Evolutionary conservation across 768 basidiomycete genomes (phyloP).

Genomic region (Panaeolus papilionaceus): DNA sequence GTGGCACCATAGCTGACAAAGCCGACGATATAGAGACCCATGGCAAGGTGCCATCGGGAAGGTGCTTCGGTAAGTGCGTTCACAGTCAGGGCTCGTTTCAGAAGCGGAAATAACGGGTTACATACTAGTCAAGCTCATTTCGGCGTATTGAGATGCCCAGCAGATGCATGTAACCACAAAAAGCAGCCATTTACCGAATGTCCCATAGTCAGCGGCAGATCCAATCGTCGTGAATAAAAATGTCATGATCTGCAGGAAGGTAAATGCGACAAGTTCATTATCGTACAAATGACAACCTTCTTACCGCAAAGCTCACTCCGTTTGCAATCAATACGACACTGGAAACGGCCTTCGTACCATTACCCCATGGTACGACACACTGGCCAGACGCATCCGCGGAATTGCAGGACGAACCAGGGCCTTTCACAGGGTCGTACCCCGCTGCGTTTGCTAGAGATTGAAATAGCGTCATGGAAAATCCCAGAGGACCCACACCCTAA

Average conservation of each 20-base stretch:
- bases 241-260: slow-evolving; percentile 67
- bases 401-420: slow-evolving; percentile 73
- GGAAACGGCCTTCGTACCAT: slow-evolving; percentile 74
- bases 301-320: slow-evolving; percentile 75
- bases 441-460: slow-evolving; percentile 74
- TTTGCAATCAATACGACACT: slow-evolving; percentile 82
- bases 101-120: slow-evolving; percentile 10
- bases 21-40: slow-evolving; percentile 81
- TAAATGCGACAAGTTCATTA: no score
- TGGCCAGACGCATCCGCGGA: slow-evolving; percentile 64
- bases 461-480: slow-evolving; percentile 77
- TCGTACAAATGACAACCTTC: slow-evolving; percentile 24
- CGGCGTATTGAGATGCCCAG: slow-evolving; percentile 83
- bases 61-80: slow-evolving; percentile 47
- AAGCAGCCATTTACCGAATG: slow-evolving; percentile 82
- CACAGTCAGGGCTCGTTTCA: background rate
- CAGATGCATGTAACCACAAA: slow-evolving; percentile 73
- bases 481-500: slow-evolving; percentile 72
- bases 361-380: slow-evolving; percentile 81
- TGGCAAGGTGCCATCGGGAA: slow-evolving; percentile 74
- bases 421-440: slow-evolving; percentile 75
- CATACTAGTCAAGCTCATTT: slow-evolving; percentile 74
- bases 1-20: slow-evolving; percentile 84
- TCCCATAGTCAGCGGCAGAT: slow-evolving; percentile 75
- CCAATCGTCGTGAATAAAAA: slow-evolving; percentile 82